Conservation (phyloP, 2,329 filamentous ascomycete species). For the Diplocarpon mali region DNA sequence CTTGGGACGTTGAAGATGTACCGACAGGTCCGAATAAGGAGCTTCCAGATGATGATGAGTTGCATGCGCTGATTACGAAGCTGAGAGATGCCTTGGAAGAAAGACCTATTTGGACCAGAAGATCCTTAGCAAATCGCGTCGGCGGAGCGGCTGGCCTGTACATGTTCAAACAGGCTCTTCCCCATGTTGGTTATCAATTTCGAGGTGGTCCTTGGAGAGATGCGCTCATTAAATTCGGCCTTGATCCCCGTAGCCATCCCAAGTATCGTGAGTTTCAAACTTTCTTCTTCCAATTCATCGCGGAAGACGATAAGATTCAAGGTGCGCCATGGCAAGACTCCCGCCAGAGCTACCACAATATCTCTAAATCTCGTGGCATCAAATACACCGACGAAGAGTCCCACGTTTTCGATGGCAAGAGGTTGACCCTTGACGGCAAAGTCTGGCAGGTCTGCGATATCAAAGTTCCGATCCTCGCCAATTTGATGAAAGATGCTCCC, state of each 20-base stretch:
- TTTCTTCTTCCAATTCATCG: conserved; percentile 65
- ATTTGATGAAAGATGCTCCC: conserved; percentile 53
- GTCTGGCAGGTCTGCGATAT: conserved; percentile 95
- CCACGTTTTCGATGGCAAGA: conserved; percentile 76
- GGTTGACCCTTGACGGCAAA: conserved; percentile 68
- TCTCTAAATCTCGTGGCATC: conserved; percentile 7
- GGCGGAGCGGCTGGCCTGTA: conserved; percentile 39
- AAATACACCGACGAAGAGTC: conserved; percentile 30
- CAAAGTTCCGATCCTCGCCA: conserved; percentile 61
- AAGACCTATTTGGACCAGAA: conserved; percentile 77
- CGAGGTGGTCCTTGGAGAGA: conserved; percentile 87
- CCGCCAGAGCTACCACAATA: conserved; percentile 22
- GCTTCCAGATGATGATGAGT: conserved; percentile 35
- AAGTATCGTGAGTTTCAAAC: conserved; percentile 79
- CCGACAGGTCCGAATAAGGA: conserved; percentile 10
- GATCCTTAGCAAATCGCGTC: conserved; percentile 68
- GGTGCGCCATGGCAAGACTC: conserved; percentile 19
- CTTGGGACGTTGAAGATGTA: conserved; percentile 13
- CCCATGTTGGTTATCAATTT: conserved; percentile 87
- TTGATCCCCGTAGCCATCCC: conserved; percentile 72
- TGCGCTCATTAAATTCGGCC: conserved; percentile 70
- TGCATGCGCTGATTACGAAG: conserved; percentile 52
- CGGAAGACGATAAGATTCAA: conserved; percentile 16
- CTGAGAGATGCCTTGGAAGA: conserved; percentile 56
- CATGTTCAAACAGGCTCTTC: conserved; percentile 61